Percentiles rank a stretch among this genome's conserved stretches.
Evolutionary conservation across 176 grass and related monocot species (phyloP).

Genomic region (Juncus effusus): DNA sequence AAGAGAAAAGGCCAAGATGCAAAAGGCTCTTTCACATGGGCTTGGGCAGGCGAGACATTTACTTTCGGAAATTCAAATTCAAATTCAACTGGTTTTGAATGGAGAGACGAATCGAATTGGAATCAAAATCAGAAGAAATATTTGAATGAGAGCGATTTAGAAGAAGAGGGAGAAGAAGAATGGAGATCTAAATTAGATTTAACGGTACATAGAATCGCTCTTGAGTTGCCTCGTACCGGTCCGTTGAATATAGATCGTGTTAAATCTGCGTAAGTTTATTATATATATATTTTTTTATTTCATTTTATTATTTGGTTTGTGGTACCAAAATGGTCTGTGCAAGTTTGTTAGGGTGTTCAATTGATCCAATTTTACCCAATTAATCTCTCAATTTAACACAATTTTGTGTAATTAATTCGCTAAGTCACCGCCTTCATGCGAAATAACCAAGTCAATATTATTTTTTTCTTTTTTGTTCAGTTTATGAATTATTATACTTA

Average conservation of each 20-base stretch:
- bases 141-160: slow-evolving; percentile 78
- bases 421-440: too few species aligned
- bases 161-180: slow-evolving; percentile 54
- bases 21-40: slow-evolving; percentile 22
- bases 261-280: slow-evolving; percentile 68
- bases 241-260: slow-evolving; percentile 59
- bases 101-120: slow-evolving; percentile 27
- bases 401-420: too few species aligned
- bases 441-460: too few species aligned
- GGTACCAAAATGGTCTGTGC: not conserved
- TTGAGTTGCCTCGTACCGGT: slow-evolving; percentile 60
- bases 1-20: slow-evolving; percentile 12
- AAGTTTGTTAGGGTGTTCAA: slow-evolving; percentile 10
- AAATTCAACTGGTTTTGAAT: slow-evolving; percentile 22
- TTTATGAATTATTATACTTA: slow-evolving; percentile 4
- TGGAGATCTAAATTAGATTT: slow-evolving; percentile 20
- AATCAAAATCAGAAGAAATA: slow-evolving; percentile 38
- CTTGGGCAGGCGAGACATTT: slow-evolving; percentile 29
- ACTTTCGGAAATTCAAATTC: slow-evolving; percentile 20
- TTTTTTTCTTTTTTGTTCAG: too few species aligned
- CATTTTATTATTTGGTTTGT: not conserved
- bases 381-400: not conserved
- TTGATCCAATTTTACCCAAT: slow-evolving; percentile 1
- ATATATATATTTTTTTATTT: slow-evolving; percentile 11
- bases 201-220: slow-evolving; percentile 47